Conservation (phyloP, 176 grass and related monocot genomes). For the Rhynchospora breviuscula region DNA sequence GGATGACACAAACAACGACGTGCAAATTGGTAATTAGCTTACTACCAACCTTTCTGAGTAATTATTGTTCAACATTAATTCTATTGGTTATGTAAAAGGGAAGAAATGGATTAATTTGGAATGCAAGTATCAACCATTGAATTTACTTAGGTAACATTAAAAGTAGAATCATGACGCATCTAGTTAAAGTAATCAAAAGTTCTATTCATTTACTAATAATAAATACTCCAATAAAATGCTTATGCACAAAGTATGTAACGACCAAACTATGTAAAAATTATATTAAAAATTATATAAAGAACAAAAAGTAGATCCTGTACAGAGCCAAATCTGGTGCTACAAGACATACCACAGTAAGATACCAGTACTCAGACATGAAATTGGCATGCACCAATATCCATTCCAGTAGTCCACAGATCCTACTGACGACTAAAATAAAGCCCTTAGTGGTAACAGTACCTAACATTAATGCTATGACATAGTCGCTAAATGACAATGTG, state of each 20-base stretch:
- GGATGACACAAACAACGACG: background rate
- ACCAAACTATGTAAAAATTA: background rate
- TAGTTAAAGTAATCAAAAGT: conserved; percentile 1
- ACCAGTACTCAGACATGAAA: background rate
- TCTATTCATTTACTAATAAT: conserved; percentile 13
- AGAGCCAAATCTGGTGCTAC: background rate
- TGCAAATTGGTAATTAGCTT: background rate
- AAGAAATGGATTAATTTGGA: conserved; percentile 3
- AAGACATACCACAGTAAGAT: background rate
- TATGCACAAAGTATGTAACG: background rate
- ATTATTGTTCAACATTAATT: background rate
- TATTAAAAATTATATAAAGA: background rate
- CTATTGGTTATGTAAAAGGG: background rate
- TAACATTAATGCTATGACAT: background rate
- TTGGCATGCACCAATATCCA: background rate
- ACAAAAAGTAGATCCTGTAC: background rate
- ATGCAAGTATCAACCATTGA: background rate
- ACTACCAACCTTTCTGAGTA: background rate
- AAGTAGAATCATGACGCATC: background rate
- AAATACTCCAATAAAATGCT: background rate
- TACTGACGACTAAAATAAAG: background rate
- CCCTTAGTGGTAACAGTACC: background rate
- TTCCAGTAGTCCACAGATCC: background rate
- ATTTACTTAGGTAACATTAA: background rate
- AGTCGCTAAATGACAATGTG: background rate